A percentile compares a stretch with the other conserved stretches of the same genome.
These are phyloP conservation scores for Termitomyces sp. DNA, from an alignment of 768 basidiomycete species.

Conservation along the genomic window DNA sequence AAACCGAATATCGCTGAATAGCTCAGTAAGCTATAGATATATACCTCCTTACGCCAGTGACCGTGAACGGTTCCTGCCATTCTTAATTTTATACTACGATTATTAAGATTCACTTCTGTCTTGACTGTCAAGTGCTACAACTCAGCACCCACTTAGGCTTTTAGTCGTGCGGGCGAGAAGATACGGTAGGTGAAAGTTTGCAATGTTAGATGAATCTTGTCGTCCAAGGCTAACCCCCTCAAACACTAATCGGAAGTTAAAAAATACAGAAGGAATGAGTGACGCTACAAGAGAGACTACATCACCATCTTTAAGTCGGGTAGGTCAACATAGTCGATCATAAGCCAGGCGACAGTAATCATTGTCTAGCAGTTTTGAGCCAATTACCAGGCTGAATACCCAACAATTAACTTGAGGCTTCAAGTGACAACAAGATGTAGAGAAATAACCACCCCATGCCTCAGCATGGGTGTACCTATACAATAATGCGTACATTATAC, in stretches of 20 bases:
- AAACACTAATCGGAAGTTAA: background rate
- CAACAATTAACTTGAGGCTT: background rate
- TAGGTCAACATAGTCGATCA: background rate
- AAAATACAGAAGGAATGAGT: too few species aligned
- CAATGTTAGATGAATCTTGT: background rate
- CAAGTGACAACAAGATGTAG: background rate
- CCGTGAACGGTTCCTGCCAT: background rate
- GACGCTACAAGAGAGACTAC: background rate
- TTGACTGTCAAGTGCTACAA: background rate
- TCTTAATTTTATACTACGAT: background rate
- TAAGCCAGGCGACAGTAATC: background rate
- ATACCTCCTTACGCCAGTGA: too few species aligned
- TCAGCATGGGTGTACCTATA: background rate
- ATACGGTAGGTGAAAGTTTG: background rate
- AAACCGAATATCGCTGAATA: background rate
- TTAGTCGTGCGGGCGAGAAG: background rate
- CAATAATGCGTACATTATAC: background rate
- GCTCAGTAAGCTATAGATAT: too few species aligned
- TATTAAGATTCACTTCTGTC: background rate
- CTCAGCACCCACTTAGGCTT: background rate
- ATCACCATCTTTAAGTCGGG: background rate
- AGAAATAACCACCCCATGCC: background rate
- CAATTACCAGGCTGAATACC: background rate
- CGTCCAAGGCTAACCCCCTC: background rate
- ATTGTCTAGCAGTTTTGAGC: constrained; percentile 16